Base-by-base conservation (phyloP, 2,329 filamentous ascomycete species). In the Fusarium stilboides region DNA sequence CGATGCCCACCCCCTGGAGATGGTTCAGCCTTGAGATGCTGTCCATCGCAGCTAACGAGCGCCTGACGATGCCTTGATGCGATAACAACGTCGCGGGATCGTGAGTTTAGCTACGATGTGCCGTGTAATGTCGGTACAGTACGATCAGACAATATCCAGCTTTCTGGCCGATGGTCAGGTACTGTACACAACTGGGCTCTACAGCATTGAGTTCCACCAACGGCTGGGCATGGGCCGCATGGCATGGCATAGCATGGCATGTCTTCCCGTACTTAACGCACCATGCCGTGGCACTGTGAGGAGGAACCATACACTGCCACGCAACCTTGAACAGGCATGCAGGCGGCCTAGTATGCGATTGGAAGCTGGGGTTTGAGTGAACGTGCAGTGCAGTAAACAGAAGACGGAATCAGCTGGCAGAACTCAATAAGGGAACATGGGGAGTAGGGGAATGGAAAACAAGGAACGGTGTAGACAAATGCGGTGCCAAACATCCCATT, bases 381-480 rank as follows among this genome's bases (percentile, higher is more conserved):
- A n/a, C 31, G 46, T 53, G 39, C 34, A 57, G 20, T 26, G 46
- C 34, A 57, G 20, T 26, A 46, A 44, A 42, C 50, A 44, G 20
- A 53, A 36, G 57, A 40, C 40, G 39, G 26, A 59, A 62, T 34
- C 52, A 51, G 39, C 45, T 43, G 33, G 39, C 17, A 42, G 39
- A 24, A 19, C 22, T 37, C 42, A 50, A 59, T 52, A 13, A 13
- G 51, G 40, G 50, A 57, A 19, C 45, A 56, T 28, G 66, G 51
- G 22, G 42, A 31, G 36, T 26, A 33, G 26, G 42, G 34, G 50
- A 58, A 64, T 43, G 57, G 50, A 70, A 69, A 68, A 69, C 68
- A 68, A 55, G 67, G 64, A 70, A 70, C 28, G 33, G 42, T 33
- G 26, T 47, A 42, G 57, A 55, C 60, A 37, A 59, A 63, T 62